These are phyloP conservation scores for Triticum dicoccoides DNA, from an alignment of 176 grass and related monocot genomes.

Conservation along the genomic window DNA sequence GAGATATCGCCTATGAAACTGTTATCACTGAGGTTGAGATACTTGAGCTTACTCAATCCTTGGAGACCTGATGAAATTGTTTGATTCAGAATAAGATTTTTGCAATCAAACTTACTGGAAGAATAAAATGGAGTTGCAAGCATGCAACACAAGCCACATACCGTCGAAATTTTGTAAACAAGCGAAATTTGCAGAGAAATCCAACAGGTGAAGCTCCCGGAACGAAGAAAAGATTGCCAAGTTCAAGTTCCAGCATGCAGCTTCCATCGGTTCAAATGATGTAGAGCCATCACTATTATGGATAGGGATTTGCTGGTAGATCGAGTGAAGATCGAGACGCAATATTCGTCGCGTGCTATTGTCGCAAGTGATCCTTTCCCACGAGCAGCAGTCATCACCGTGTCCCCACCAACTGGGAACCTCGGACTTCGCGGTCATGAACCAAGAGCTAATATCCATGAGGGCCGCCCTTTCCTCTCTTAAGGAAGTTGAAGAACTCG, in stretches of 20 bases:
- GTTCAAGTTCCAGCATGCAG: background rate
- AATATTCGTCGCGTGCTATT: background rate
- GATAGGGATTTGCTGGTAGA: background rate
- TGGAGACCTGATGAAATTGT: background rate
- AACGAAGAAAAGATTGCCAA: background rate
- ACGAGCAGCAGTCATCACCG: background rate
- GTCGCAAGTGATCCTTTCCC: background rate
- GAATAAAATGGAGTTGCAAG: background rate
- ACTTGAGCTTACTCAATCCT: slow-evolving; percentile 10
- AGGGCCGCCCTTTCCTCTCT: background rate
- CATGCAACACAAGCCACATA: background rate
- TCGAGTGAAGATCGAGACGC: background rate
- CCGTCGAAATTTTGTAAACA: background rate
- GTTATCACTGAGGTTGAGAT: background rate
- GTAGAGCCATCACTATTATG: no score
- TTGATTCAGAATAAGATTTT: background rate
- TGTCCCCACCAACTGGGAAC: background rate
- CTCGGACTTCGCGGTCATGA: background rate
- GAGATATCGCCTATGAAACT: background rate
- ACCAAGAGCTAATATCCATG: background rate
- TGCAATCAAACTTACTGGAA: background rate
- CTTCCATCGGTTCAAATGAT: background rate
- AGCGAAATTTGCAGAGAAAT: background rate
- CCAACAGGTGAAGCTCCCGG: background rate
- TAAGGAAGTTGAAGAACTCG: background rate